These are phyloP conservation scores for Linum lewisii DNA, from an alignment of 345 rosid species.

Conservation along the genomic window DNA sequence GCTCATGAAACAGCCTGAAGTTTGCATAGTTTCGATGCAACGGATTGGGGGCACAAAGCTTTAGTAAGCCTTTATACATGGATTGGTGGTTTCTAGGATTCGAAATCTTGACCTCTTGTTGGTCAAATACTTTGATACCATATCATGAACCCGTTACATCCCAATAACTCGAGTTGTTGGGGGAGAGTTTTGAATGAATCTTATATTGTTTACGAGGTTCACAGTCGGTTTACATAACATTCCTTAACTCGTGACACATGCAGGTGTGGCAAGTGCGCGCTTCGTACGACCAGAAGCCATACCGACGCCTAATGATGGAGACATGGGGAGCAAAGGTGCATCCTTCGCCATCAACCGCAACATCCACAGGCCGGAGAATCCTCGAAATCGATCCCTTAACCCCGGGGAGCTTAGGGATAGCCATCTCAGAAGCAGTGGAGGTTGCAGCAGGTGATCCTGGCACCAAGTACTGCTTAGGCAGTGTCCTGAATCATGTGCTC, in stretches of 20 bases:
- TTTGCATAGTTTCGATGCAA: too few relatives aligned
- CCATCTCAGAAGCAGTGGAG: constrained; percentile 95
- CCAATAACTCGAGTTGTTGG: too few relatives aligned
- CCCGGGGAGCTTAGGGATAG: constrained; percentile 93
- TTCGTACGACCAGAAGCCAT: constrained; percentile 87
- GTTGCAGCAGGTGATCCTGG: constrained; percentile 59
- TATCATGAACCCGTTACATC: too few relatives aligned
- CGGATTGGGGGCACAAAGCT: too few relatives aligned
- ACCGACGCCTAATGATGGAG: constrained; percentile 91
- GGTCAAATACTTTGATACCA: too few relatives aligned
- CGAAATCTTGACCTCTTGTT: too few relatives aligned
- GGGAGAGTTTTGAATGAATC: too few relatives aligned
- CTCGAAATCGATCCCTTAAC: constrained; percentile 55
- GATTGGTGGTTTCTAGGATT: too few relatives aligned
- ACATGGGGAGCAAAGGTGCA: constrained; percentile 97
- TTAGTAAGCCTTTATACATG: too few relatives aligned
- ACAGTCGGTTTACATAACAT: neutral
- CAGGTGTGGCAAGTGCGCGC: constrained; percentile 99
- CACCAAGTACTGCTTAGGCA: constrained; percentile 83
- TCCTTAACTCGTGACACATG: neutral
- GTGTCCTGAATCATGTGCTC: constrained; percentile 87
- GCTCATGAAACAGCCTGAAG: too few relatives aligned
- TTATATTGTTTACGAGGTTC: too few relatives aligned
- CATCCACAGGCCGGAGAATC: constrained; percentile 63
- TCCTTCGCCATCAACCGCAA: constrained; percentile 70